Base-by-base conservation (phyloP, 1,139 yeast genomes). In the Hansenula sp. region DNA sequence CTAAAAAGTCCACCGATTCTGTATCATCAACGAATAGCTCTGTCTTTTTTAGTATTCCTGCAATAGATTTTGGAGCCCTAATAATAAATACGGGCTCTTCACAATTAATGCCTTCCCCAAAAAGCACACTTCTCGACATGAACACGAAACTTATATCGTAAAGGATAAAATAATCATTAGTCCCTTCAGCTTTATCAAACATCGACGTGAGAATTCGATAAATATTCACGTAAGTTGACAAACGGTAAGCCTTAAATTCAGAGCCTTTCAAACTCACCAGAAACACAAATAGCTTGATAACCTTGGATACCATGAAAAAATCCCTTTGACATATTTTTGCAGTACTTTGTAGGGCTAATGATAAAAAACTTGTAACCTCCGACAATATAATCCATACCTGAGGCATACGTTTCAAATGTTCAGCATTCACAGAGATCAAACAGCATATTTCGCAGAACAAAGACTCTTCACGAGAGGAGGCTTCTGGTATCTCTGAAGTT, bases 371-470 rank as follows among this genome's bases (percentile, higher is more conserved):
- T 1, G 45, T 42, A 9, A 51, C 22, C 20, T 44, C 47, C 10
- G 43, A 22, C 2, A 48, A 37, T 3, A 47, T 22, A 2, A 46
- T 38, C 53, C 55, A 52, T 20, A 48, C 46, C 3, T 46, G 39
- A 3, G 51, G 38, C 20, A 39, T 34, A 6, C 17, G 27, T 1
- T 34, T 29, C 8, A 50, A 21, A 2, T 41, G 6, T 7, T 50
- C 49, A 25, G 51, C 37, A 34, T 50, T 51, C 6, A 42, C 36
- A 2, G 55, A 50, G 1, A 52, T 37, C 1, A 45, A 41, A 22
- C 53, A 48, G 21, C 51, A 46, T 2, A 54, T 12, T 9, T 48
- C 35, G 30, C 44, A 52, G 0, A 51, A 17, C 25, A 44, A 48
- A 1, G 57, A 51, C n/a, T n/a, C n/a, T n/a, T n/a, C n/a, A n/a